Percentiles rank a stretch among this genome's conserved stretches.
Evolutionary conservation across 208 protist species (phyloP).

Genomic region (Endotrypanum monterogeii): DNA sequence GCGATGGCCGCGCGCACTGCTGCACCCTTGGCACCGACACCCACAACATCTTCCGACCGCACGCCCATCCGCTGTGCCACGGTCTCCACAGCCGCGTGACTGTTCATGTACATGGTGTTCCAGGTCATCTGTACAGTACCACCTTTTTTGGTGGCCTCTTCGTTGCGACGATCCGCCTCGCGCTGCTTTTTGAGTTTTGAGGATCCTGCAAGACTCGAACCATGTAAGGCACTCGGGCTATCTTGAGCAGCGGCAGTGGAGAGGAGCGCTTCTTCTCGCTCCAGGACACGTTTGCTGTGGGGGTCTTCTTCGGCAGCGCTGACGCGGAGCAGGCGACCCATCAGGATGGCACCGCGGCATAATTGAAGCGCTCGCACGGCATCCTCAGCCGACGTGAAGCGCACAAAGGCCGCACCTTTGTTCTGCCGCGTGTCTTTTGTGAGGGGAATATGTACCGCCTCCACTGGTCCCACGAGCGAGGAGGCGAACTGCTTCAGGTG

Average conservation of each 20-base stretch:
- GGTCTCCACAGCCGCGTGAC: slow-evolving; percentile 66
- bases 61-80: slow-evolving; percentile 77
- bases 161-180: slow-evolving; percentile 35
- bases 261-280: slow-evolving; percentile 37
- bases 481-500: slow-evolving; percentile 90
- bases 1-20: slow-evolving; percentile 91
- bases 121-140: slow-evolving; percentile 35
- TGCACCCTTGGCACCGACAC: slow-evolving; percentile 63
- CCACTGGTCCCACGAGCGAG: slow-evolving; percentile 91
- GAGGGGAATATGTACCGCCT: slow-evolving; percentile 92
- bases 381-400: slow-evolving; percentile 82
- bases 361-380: slow-evolving; percentile 77
- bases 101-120: slow-evolving; percentile 89
- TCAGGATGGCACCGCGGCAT: slow-evolving; percentile 89
- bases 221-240: background rate
- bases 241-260: slow-evolving; percentile 26
- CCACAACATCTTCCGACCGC: slow-evolving; percentile 57
- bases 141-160: slow-evolving; percentile 7
- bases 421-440: slow-evolving; percentile 92
- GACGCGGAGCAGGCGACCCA: slow-evolving; percentile 83
- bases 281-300: slow-evolving; percentile 52
- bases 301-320: slow-evolving; percentile 77
- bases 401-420: slow-evolving; percentile 94
- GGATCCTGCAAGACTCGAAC: slow-evolving; percentile 36
- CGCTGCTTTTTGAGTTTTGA: slow-evolving; percentile 74